Base-by-base conservation (phyloP, 2,329 filamentous ascomycete species). In the Curvularia hawaiiensis region DNA sequence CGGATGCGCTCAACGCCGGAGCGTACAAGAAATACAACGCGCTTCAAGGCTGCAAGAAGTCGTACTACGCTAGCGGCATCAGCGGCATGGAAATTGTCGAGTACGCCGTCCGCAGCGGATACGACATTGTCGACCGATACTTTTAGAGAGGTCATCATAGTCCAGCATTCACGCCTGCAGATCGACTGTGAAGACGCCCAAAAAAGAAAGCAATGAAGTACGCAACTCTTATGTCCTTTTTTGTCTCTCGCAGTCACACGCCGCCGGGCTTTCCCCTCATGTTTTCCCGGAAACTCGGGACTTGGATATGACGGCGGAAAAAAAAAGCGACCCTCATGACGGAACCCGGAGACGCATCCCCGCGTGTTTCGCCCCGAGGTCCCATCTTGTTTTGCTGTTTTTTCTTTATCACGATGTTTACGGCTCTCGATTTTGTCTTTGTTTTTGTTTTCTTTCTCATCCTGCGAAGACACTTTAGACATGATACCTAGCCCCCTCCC, bases 31-130 rank as follows among this genome's bases (percentile, higher is more conserved):
- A 70, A 52, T 61, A 73, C n/a, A 73, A 75, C 14, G 43, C 54
- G 10, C 61, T 77, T n/a, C 74, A 77, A 44, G 74, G 74, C n/a
- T 63, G 68, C 49, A 72, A 73, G 52, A 75, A 75, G 62, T 73
- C 68, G 30, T 77, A 69, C 60, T 77, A 69, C 62, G 74, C 72
- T 20, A 75, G 72, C 52, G 74, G 68, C 22, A 68, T 77, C 40
- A 67, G 65, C 43, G 74, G 74, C 48, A 75, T 77, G 73, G 74
- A 77, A 57, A 74, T 73, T 33, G 73, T 77, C 16, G 74, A 77
- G 62, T 76, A 69, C 70, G 73, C 74, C 9, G 63, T 77, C 31
- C 66, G 71, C 2, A 67, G 69, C 22, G 74, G 71, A n/a, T 63
- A 69, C 35, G 74, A 76, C 50, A 65, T 77, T 48, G 71, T 75